Percentiles rank a stretch among this genome's conserved stretches.
phyloP scores from a whole-genome alignment of 2,329 filamentous ascomycete genomes.

The Penicillium sp. region DNA sequence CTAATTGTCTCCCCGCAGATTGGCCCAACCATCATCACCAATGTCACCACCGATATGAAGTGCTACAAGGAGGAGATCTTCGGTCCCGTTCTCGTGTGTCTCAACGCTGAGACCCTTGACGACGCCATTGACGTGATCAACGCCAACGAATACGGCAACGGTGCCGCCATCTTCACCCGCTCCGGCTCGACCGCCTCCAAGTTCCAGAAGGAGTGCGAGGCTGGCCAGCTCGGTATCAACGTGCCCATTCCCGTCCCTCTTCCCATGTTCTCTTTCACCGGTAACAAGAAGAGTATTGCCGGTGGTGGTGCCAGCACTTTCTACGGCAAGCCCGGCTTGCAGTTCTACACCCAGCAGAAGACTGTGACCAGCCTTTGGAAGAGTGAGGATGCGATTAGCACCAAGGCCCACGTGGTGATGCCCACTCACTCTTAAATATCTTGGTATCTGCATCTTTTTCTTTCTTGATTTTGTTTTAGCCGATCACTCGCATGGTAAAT shows the following conservation, averaged over 20 bases:
- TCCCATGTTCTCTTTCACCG: slow-evolving; percentile 65
- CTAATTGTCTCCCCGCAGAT: slow-evolving; percentile 42
- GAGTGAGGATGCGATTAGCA: slow-evolving; percentile 77
- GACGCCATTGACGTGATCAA: slow-evolving; percentile 66
- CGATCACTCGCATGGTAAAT: neutral
- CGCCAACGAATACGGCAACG: slow-evolving; percentile 66
- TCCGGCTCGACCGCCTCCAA: slow-evolving; percentile 60
- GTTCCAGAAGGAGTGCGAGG: slow-evolving; percentile 66
- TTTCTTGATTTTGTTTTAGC: slow-evolving; percentile 5
- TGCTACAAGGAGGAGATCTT: slow-evolving; percentile 69
- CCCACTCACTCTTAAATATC: slow-evolving; percentile 59
- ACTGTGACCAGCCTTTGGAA: slow-evolving; percentile 94
- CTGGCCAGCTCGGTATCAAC: slow-evolving; percentile 66
- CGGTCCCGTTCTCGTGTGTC: slow-evolving; percentile 64
- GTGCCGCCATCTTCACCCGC: slow-evolving; percentile 64
- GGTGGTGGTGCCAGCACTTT: slow-evolving; percentile 92
- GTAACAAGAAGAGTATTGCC: slow-evolving; percentile 84
- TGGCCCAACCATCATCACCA: slow-evolving; percentile 64
- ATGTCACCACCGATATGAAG: slow-evolving; percentile 64
- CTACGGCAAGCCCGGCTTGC: slow-evolving; percentile 87
- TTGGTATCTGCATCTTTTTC: neutral
- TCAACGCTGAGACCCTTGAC: slow-evolving; percentile 60
- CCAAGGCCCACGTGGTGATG: slow-evolving; percentile 87
- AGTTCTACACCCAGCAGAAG: slow-evolving; percentile 97
- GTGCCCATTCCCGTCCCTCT: slow-evolving; percentile 64